Evolutionary conservation across 2,329 filamentous ascomycete genomes (phyloP), one percentile per base, ranked within the genome.

Genomic region (Thelonectria blattea): DNA sequence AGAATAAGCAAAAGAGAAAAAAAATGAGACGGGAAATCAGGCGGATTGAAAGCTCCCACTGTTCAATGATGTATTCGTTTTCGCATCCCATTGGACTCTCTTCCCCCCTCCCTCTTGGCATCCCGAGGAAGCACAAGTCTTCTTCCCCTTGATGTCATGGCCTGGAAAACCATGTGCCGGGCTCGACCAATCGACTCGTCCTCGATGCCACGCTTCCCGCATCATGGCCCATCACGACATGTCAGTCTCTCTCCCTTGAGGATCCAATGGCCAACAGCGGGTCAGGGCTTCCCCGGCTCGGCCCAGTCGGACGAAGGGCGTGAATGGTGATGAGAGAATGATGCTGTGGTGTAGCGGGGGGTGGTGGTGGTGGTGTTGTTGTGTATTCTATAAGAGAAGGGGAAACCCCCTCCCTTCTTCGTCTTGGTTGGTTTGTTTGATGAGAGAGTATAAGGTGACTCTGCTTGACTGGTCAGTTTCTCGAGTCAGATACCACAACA

Each of bases 311-410:
- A 37, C 34, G 34, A 37, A 14, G 15, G 34, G 15, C 4, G 34
- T 24, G 11, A 37, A 37, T 15, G 34, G 34, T 37, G 56, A 53
- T 45, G 56, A 47, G 45, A 5, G 22, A 17, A 43, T 52, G 39
- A 52, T n/a, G 22, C 37, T 11, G 27, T 54, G 27, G 5, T 30
- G 5, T n/a, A n/a, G n/a, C 27, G 27, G 2, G 27, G 27, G 27
- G 8, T 30, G 27, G 5, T 24, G 22, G 27, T 30, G 27, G 8
- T 30, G 27, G 5, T 24, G 22, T 4, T 30, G 27, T 30, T 30
- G 43, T 58, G 51, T 39, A 52, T 30, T n/a, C 12, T 51, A 43
- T 43, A 43, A 52, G 24, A 43, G 5, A 37, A 5, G 32, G 4
- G 6, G 8, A 30, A 6, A 7, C 34, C 34, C 7, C 32, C 12